Conservation (phyloP, 441 rosid species). For the Cnidoscolus chayamansa region DNA sequence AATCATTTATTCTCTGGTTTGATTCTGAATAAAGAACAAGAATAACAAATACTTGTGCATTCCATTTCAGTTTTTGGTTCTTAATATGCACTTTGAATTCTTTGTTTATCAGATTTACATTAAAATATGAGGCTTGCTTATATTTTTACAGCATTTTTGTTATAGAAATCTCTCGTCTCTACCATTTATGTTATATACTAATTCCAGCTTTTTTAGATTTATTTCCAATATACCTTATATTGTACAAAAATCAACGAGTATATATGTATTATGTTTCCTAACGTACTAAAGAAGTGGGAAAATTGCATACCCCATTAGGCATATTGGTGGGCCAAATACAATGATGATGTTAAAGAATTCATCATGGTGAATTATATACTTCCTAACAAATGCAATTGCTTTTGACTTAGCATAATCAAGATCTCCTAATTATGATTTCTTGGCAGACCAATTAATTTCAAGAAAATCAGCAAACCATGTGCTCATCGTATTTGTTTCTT, state of each 20-base stretch:
- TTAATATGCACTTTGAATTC: no score
- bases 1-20: conserved; percentile 20
- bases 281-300: conserved; percentile 9
- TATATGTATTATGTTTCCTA: background rate
- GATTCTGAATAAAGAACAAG: conserved; percentile 7
- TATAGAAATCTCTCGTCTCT: no score
- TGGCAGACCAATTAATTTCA: conserved; percentile 1
- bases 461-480: conserved; percentile 7
- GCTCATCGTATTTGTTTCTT: conserved; percentile 24
- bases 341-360: conserved; percentile 32
- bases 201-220: no score
- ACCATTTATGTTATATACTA: no score
- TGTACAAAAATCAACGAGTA: no score
- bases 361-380: conserved; percentile 30
- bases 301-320: conserved; percentile 8
- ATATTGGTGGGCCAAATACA: conserved; percentile 29
- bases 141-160: no score
- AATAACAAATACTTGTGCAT: background rate
- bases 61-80: no score
- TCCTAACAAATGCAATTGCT: conserved; percentile 17
- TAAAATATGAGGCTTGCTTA: background rate
- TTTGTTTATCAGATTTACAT: no score
- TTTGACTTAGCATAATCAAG: conserved; percentile 15
- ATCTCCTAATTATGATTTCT: conserved; percentile 17
- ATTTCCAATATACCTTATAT: no score